Evolutionary conservation across 2,329 filamentous ascomycete genomes (phyloP).

Genomic region (Colletotrichum tabaci): DNA sequence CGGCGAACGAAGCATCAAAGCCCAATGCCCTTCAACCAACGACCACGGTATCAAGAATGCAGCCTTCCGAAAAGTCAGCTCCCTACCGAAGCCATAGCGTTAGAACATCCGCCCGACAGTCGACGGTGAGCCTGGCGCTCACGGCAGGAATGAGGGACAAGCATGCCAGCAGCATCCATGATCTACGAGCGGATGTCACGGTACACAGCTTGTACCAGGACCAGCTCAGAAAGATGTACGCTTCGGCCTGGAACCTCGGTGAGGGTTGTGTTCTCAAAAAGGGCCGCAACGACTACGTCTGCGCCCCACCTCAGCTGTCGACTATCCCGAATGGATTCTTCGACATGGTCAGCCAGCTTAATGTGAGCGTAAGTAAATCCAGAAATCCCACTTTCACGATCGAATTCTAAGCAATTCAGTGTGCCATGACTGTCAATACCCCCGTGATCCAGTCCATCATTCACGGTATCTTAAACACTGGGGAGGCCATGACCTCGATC

Average conservation of each 20-base stretch:
- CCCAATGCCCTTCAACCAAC: slow-evolving; percentile 9
- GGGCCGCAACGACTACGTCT: slow-evolving; percentile 64
- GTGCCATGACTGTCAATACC: slow-evolving; percentile 78
- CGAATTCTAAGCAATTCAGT: slow-evolving; percentile 55
- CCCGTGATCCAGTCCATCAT: slow-evolving; percentile 74
- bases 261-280: slow-evolving; percentile 72
- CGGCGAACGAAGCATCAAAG: slow-evolving; percentile 6
- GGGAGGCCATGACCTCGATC: slow-evolving; percentile 62
- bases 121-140: slow-evolving; percentile 40
- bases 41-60: slow-evolving; percentile 5
- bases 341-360: slow-evolving; percentile 57
- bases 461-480: slow-evolving; percentile 58
- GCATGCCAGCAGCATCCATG: slow-evolving; percentile 39
- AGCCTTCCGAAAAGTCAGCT: slow-evolving; percentile 30
- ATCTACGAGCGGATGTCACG: slow-evolving; percentile 41
- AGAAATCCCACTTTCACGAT: not conserved
- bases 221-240: slow-evolving; percentile 41
- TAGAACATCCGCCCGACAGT: slow-evolving; percentile 38
- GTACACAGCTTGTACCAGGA: slow-evolving; percentile 42
- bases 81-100: slow-evolving; percentile 31
- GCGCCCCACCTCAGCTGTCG: slow-evolving; percentile 47
- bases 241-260: slow-evolving; percentile 49
- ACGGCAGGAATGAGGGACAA: slow-evolving; percentile 41
- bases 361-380: slow-evolving; percentile 64
- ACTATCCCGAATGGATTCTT: slow-evolving; percentile 64